phyloP scores from a whole-genome alignment of 352 stramenopile genomes.

The Globisporangium viniferum region DNA sequence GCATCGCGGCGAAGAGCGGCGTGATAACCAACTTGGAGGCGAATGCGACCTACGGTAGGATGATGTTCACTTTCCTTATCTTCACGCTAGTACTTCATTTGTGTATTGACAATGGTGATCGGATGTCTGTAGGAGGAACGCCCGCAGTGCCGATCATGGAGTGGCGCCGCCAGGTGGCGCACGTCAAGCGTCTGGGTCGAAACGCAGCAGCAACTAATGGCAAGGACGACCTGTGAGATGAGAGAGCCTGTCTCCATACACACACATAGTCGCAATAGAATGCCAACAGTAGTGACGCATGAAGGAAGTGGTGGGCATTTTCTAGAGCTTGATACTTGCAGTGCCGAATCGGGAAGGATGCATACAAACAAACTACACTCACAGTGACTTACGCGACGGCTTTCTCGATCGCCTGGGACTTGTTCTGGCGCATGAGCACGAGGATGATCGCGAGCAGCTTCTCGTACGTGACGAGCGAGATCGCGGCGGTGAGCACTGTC shows the following conservation, averaged over 20 bases:
- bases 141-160: slow-evolving; percentile 79
- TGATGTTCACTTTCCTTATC: too few relatives aligned
- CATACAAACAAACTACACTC: neutral
- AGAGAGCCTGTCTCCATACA: neutral
- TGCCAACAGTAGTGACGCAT: neutral
- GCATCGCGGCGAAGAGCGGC: slow-evolving; percentile 83
- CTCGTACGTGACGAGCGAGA: slow-evolving; percentile 94
- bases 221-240: neutral
- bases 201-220: slow-evolving; percentile 20
- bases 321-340: neutral
- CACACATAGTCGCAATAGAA: neutral
- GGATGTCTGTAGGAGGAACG: slow-evolving; percentile 41
- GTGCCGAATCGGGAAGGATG: neutral
- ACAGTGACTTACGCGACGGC: slow-evolving; percentile 25
- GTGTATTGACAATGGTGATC: neutral
- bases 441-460: slow-evolving; percentile 77
- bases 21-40: slow-evolving; percentile 69
- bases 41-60: slow-evolving; percentile 54
- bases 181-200: slow-evolving; percentile 45
- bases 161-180: slow-evolving; percentile 67
- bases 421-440: slow-evolving; percentile 39
- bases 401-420: slow-evolving; percentile 30
- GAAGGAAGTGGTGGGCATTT: neutral
- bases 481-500: slow-evolving; percentile 91
- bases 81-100: neutral